A percentile compares a stretch with the other conserved stretches of the same genome.
Evolutionary conservation across 768 basidiomycete species (phyloP).

Genomic region (Pulveroboletus ravenelii): DNA sequence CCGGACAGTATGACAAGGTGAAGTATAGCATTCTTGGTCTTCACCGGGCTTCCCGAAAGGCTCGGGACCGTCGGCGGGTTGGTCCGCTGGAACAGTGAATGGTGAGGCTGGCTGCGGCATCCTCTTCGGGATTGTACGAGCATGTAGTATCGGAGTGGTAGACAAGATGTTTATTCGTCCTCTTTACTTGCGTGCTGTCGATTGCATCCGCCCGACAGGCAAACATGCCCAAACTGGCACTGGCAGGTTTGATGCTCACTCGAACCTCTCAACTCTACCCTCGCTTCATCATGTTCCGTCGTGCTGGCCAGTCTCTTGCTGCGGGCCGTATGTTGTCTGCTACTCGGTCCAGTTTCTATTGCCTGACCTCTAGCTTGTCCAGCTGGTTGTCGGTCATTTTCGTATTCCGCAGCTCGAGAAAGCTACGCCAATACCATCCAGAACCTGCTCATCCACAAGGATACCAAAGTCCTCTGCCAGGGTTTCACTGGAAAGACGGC

Average conservation of each 20-base stretch:
- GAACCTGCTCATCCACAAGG: conserved; percentile 90
- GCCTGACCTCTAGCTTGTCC: neutral
- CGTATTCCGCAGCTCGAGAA: conserved; percentile 65
- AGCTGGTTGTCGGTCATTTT: conserved; percentile 78
- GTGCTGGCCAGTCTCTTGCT: conserved; percentile 53
- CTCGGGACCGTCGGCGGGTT: conserved; percentile 55
- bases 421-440: conserved; percentile 86
- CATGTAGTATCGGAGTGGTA: conserved; percentile 15
- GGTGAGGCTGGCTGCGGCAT: neutral
- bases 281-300: conserved; percentile 46
- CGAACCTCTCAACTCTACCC: conserved; percentile 5
- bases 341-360: neutral
- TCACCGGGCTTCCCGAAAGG: conserved; percentile 70
- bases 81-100: conserved; percentile 27
- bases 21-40: conserved; percentile 72
- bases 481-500: conserved; percentile 96
- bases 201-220: neutral
- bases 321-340: conserved; percentile 41
- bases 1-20: conserved; percentile 69
- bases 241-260: conserved; percentile 17
- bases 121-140: conserved; percentile 1
- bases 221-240: conserved; percentile 26
- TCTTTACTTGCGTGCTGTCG: neutral
- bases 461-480: conserved; percentile 92
- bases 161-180: conserved; percentile 11